phyloP scores from a whole-genome alignment of 108 stramenopile genomes.

The Chaetoceros muelleri region DNA sequence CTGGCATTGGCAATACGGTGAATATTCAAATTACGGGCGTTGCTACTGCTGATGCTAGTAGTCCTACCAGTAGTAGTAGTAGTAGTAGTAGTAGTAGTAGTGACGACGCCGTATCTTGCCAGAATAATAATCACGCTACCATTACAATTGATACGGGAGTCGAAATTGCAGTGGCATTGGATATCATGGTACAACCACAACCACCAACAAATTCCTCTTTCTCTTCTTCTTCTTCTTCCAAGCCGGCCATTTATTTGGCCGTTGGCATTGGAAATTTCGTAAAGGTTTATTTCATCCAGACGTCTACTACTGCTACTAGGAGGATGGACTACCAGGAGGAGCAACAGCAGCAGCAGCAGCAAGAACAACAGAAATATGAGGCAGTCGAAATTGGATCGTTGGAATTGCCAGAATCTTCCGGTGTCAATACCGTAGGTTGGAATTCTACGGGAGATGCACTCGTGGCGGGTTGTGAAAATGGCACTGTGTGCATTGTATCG shows the following conservation, averaged over 20 bases:
- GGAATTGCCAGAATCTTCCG: slow-evolving; percentile 17
- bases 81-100: neutral
- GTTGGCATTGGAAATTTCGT: slow-evolving; percentile 10
- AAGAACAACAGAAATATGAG: slow-evolving; percentile 1
- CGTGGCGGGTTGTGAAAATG: slow-evolving; percentile 31
- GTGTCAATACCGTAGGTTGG: slow-evolving; percentile 22
- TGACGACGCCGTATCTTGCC: neutral
- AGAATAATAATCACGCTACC: neutral
- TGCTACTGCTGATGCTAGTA: slow-evolving; percentile 10
- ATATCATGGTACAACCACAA: neutral
- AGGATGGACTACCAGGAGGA: neutral
- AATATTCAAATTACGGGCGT: slow-evolving; percentile 15
- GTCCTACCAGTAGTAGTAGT: neutral
- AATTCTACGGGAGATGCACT: slow-evolving; percentile 18
- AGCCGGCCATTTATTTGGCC: neutral
- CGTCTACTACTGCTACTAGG: too few relatives aligned
- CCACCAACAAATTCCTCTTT: too few relatives aligned
- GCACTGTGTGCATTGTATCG: slow-evolving; percentile 32
- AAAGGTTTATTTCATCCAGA: neutral
- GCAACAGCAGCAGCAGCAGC: neutral
- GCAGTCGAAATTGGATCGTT: slow-evolving; percentile 17
- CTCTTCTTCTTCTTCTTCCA: too few relatives aligned
- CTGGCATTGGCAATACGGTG: slow-evolving; percentile 56
- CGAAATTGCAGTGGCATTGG: neutral
- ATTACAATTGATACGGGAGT: neutral